Conservation (phyloP, 805 yeast species). For the Metschnikowia arizonensis region DNA sequence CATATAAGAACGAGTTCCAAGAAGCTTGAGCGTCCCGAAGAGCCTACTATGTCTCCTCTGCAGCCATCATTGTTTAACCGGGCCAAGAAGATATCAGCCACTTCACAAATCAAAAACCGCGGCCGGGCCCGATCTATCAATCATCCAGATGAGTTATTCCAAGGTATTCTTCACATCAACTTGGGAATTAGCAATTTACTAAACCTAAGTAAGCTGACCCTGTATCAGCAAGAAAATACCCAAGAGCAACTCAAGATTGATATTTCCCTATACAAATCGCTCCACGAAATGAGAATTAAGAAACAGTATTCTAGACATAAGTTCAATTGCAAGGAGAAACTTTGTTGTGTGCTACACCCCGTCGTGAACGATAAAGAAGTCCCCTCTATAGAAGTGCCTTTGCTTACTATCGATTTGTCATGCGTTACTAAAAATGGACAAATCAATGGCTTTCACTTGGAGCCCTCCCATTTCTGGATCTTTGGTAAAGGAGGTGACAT, state of each 20-base stretch:
- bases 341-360: slow-evolving; percentile 31
- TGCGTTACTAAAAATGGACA: slow-evolving; percentile 33
- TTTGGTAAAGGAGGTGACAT: slow-evolving; percentile 40
- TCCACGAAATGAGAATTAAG: slow-evolving; percentile 33
- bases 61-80: slow-evolving; percentile 1
- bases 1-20: slow-evolving; percentile 11
- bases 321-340: slow-evolving; percentile 13
- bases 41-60: background rate
- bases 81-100: background rate
- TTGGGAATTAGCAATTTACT: slow-evolving; percentile 18
- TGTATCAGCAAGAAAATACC: slow-evolving; percentile 8
- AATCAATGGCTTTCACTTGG: slow-evolving; percentile 31
- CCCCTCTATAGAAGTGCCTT: slow-evolving; percentile 38
- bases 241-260: slow-evolving; percentile 27
- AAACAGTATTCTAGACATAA: slow-evolving; percentile 27
- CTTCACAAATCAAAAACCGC: slow-evolving; percentile 5
- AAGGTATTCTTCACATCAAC: slow-evolving; percentile 12
- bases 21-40: slow-evolving; percentile 1
- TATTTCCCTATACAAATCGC: slow-evolving; percentile 30
- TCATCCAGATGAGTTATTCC: slow-evolving; percentile 12
- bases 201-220: slow-evolving; percentile 10
- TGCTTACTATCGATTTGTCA: slow-evolving; percentile 31
- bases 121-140: slow-evolving; percentile 10
- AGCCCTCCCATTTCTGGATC: slow-evolving; percentile 30
- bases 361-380: slow-evolving; percentile 34